Evolutionary conservation across 148 eudicot genomes (phyloP).

Genomic region (Polygonum maritimum): DNA sequence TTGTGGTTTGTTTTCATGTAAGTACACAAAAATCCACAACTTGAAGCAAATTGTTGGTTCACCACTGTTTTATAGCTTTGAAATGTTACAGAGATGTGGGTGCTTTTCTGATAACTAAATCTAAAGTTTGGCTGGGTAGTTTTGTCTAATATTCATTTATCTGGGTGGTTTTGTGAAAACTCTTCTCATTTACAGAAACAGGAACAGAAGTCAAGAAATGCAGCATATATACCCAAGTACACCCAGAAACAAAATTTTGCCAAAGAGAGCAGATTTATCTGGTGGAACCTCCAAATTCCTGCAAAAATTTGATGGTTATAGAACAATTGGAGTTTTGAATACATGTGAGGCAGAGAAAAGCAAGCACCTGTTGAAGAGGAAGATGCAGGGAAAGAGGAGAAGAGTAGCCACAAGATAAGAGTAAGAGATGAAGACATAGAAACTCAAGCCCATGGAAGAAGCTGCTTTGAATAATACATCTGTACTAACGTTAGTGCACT

Average conservation of each 20-base stretch:
- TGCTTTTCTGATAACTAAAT: too few relatives aligned
- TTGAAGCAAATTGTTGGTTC: too few relatives aligned
- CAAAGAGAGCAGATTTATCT: background rate
- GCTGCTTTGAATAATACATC: background rate
- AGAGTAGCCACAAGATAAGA: conserved; percentile 5
- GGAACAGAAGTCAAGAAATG: background rate
- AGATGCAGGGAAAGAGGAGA: background rate
- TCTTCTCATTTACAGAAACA: too few relatives aligned
- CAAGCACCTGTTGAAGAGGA: background rate
- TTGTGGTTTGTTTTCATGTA: background rate
- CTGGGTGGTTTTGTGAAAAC: too few relatives aligned
- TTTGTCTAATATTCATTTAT: too few relatives aligned
- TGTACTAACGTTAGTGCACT: background rate
- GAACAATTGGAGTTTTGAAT: too few relatives aligned
- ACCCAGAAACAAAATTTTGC: background rate
- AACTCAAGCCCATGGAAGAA: conserved; percentile 1
- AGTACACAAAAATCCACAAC: too few relatives aligned
- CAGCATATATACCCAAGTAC: background rate
- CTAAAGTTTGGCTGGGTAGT: too few relatives aligned
- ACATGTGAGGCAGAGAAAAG: background rate
- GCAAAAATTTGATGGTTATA: background rate
- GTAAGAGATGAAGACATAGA: background rate
- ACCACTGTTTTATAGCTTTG: too few relatives aligned
- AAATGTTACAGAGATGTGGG: too few relatives aligned
- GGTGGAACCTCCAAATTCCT: conserved; percentile 7